Conservation (phyloP, 164 flowering plant species). For the Hamamelis virginiana region DNA sequence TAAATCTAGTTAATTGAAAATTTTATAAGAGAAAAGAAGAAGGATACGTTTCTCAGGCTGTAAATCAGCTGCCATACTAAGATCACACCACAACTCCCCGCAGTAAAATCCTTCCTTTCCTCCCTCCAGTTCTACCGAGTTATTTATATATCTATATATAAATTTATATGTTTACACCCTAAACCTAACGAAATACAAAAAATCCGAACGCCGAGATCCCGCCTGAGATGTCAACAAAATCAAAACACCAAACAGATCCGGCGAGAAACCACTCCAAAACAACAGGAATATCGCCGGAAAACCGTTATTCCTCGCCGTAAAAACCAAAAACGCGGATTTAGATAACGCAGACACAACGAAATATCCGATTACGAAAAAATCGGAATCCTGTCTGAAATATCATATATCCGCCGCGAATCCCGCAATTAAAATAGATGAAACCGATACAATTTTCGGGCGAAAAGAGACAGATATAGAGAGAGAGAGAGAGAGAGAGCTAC, state of each 20-base stretch:
- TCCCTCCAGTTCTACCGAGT: conserved; percentile 35
- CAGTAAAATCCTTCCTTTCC: conserved; percentile 27
- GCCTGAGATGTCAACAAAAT: too few species aligned
- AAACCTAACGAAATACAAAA: too few species aligned
- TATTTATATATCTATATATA: background rate
- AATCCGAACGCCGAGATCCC: too few species aligned
- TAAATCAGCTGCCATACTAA: conserved; percentile 24
- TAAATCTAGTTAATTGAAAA: too few species aligned
- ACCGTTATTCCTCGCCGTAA: too few species aligned
- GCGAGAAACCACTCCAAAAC: too few species aligned
- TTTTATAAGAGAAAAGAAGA: background rate
- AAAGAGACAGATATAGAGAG: background rate
- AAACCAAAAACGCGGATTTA: too few species aligned
- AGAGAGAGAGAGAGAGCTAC: background rate
- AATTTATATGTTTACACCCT: too few species aligned
- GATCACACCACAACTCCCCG: conserved; percentile 44
- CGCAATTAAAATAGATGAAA: conserved; percentile 4
- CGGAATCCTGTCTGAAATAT: background rate
- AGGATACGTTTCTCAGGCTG: conserved; percentile 40
- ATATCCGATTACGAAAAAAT: background rate
- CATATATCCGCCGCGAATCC: background rate
- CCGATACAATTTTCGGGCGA: background rate
- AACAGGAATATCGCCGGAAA: too few species aligned
- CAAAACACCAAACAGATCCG: too few species aligned
- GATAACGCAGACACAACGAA: background rate